phyloP scores from a whole-genome alignment of 2,329 filamentous ascomycete genomes.

The Endoconidiophora laricicola region DNA sequence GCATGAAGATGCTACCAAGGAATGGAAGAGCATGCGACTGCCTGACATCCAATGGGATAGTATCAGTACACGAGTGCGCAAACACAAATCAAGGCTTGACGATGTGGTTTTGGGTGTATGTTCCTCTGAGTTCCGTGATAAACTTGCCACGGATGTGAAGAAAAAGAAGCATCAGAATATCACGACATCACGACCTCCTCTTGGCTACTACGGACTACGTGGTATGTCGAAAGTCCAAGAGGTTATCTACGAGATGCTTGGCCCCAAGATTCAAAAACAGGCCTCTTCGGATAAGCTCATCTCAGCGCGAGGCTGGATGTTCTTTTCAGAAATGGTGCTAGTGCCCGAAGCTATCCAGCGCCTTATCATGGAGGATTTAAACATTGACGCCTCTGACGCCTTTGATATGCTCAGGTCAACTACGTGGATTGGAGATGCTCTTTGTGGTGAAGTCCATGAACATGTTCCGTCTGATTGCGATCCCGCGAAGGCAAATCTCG shows the following conservation, averaged over 20 bases:
- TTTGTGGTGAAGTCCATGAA: slow-evolving; percentile 44
- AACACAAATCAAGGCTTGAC: slow-evolving; percentile 38
- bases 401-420: slow-evolving; percentile 47
- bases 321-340: slow-evolving; percentile 57
- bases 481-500: slow-evolving; percentile 13
- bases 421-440: slow-evolving; percentile 45
- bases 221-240: slow-evolving; percentile 59
- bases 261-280: slow-evolving; percentile 40
- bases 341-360: slow-evolving; percentile 51
- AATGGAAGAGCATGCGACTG: slow-evolving; percentile 40
- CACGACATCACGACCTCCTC: slow-evolving; percentile 38
- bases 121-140: slow-evolving; percentile 42
- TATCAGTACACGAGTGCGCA: slow-evolving; percentile 40
- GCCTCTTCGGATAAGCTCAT: slow-evolving; percentile 49
- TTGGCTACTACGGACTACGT: slow-evolving; percentile 70
- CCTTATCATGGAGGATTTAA: slow-evolving; percentile 41
- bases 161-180: slow-evolving; percentile 43
- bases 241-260: slow-evolving; percentile 45
- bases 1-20: slow-evolving; percentile 31
- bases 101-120: slow-evolving; percentile 39
- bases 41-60: slow-evolving; percentile 53
- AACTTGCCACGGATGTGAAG: slow-evolving; percentile 37
- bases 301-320: slow-evolving; percentile 46
- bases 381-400: slow-evolving; percentile 26
- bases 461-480: slow-evolving; percentile 5